phyloP scores from a whole-genome alignment of 768 basidiomycete genomes.

The Pisolithus albus region DNA sequence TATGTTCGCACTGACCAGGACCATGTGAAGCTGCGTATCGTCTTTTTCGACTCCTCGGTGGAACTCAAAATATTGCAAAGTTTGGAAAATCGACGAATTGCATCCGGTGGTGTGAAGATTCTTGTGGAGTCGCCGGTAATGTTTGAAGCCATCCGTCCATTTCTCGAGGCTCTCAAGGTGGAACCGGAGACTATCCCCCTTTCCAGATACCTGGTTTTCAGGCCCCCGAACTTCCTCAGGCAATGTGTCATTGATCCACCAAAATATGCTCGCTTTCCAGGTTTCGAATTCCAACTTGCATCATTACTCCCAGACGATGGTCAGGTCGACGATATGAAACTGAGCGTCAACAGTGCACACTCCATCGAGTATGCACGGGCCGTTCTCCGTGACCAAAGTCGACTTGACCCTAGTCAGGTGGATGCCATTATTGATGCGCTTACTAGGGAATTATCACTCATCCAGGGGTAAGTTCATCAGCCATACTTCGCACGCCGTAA shows the following conservation, averaged over 20 bases:
- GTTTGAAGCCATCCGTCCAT: conserved; percentile 63
- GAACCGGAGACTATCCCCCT: conserved; percentile 58
- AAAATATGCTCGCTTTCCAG: conserved; percentile 44
- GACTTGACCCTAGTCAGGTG: conserved; percentile 64
- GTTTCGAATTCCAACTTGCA: conserved; percentile 50
- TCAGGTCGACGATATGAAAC: conserved; percentile 33
- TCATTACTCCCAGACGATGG: conserved; percentile 43
- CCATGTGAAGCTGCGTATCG: conserved; percentile 40
- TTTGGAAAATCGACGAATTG: conserved; percentile 22
- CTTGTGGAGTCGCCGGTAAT: conserved; percentile 59
- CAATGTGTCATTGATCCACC: conserved; percentile 42
- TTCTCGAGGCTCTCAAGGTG: conserved; percentile 52
- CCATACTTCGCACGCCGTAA: background rate
- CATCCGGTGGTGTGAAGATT: conserved; percentile 23
- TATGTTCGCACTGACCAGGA: conserved; percentile 30
- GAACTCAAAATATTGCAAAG: conserved; percentile 42
- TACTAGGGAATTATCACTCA: conserved; percentile 53
- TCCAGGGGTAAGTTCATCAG: conserved; percentile 54
- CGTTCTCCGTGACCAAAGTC: conserved; percentile 40
- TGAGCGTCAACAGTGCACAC: conserved; percentile 34
- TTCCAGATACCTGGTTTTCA: conserved; percentile 43
- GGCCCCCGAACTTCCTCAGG: conserved; percentile 28
- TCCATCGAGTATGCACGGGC: conserved; percentile 44
- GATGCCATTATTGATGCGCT: conserved; percentile 61
- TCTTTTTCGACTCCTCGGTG: conserved; percentile 58